These are phyloP conservation scores for Saccharomyces pastorianus DNA, from an alignment of 1,139 yeast genomes.

Conservation along the genomic window DNA sequence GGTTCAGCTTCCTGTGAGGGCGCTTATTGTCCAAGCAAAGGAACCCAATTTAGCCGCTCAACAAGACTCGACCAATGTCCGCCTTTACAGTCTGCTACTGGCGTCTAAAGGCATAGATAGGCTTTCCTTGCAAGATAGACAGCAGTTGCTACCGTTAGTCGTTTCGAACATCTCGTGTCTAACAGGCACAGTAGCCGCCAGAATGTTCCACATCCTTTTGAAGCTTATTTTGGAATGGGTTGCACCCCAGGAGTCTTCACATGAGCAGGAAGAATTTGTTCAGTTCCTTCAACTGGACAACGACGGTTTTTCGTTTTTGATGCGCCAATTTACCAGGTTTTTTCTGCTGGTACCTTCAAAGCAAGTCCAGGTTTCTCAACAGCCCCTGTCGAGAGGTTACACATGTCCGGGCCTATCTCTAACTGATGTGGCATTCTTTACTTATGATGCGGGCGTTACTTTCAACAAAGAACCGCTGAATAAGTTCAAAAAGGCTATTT, in stretches of 20 bases:
- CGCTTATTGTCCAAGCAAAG: slow-evolving; percentile 57
- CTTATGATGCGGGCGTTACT: slow-evolving; percentile 57
- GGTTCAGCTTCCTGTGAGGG: slow-evolving; percentile 53
- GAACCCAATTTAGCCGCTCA: slow-evolving; percentile 40
- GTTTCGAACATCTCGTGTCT: slow-evolving; percentile 40
- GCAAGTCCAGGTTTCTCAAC: slow-evolving; percentile 22
- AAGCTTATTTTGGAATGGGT: slow-evolving; percentile 47
- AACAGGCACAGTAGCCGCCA: slow-evolving; percentile 40
- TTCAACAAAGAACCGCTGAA: slow-evolving; percentile 45
- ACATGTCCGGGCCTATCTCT: slow-evolving; percentile 57
- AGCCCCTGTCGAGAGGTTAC: slow-evolving; percentile 26
- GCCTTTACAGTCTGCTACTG: slow-evolving; percentile 58
- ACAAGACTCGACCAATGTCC: slow-evolving; percentile 45
- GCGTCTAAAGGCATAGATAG: slow-evolving; percentile 59
- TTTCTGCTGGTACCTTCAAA: slow-evolving; percentile 47
- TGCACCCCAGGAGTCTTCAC: slow-evolving; percentile 42
- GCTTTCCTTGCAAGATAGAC: slow-evolving; percentile 32
- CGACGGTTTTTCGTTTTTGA: slow-evolving; percentile 37
- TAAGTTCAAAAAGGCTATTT: slow-evolving; percentile 42
- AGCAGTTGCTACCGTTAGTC: slow-evolving; percentile 41
- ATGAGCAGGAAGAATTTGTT: slow-evolving; percentile 36
- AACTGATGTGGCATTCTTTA: slow-evolving; percentile 50
- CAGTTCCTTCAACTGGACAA: slow-evolving; percentile 31
- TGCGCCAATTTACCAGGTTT: slow-evolving; percentile 45
- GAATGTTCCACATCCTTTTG: slow-evolving; percentile 54